Evolutionary conservation across 441 rosid genomes (phyloP), one percentile per base, ranked within the genome.

Genomic region (Geranium incanum): DNA sequence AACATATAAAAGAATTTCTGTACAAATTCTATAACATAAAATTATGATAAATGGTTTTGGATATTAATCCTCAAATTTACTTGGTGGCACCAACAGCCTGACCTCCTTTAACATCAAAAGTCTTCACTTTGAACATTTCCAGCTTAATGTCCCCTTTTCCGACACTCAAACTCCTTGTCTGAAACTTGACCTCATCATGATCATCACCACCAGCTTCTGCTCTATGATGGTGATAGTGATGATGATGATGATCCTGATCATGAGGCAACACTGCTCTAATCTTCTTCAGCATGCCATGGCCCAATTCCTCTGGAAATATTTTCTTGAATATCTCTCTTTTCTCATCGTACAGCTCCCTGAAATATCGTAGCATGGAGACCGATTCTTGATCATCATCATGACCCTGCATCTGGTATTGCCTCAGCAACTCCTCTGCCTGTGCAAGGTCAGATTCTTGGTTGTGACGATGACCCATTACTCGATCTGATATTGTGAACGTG

Each of bases 281-380:
- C 48, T 41, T 41, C 48, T 5, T 41, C 48, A 41, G 11, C 48
- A 41, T 41, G 48, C 7, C 48, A 41, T 41, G 48, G 5, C 48
- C 48, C 7, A 41, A 41, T 9, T 41, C 48, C 48, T 41, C 48
- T 0, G 81, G 79, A 66, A 81, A 79, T 5, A 78, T 41, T 59
- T 79, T 67, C 71, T 71, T 66, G 60, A 81, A 72, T 71, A 80
- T 37, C 28, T 77, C 82, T 7, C 39, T 50, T 66, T 72, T 78
- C 4, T 72, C 70, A 7, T 36, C 28, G 2, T 75, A 78, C 13
- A 83, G 70, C 13, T 83, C 76, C 62, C 77, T 68, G 68, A 78
- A 75, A 64, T 72, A 72, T 60, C 71, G 78, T 21, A 76, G 12
- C 76, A 80, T 41, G 9, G 38, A 23, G 6, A 77, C 11, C 68